These are phyloP conservation scores for Skeletonema menzelii DNA, from an alignment of 108 stramenopile genomes.

Conservation along the genomic window DNA sequence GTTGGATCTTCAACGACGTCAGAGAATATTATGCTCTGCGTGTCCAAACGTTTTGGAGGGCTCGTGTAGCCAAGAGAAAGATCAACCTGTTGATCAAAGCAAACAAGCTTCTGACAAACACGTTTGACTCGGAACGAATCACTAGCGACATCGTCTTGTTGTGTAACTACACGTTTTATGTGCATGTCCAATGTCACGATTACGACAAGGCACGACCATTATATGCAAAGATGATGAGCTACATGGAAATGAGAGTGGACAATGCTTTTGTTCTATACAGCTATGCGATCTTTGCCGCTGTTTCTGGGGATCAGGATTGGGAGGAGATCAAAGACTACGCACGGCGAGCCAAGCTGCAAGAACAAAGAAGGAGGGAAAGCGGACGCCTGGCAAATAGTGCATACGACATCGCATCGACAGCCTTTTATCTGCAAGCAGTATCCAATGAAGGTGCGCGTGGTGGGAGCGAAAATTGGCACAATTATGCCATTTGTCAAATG, in stretches of 20 bases:
- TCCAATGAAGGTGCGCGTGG: slow-evolving; percentile 9
- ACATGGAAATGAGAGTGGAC: slow-evolving; percentile 45
- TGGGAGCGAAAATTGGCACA: slow-evolving; percentile 40
- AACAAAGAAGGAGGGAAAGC: slow-evolving; percentile 11
- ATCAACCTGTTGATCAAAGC: slow-evolving; percentile 38
- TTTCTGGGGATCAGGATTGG: slow-evolving; percentile 49
- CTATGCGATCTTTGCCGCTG: slow-evolving; percentile 51
- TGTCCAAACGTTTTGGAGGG: slow-evolving; percentile 48
- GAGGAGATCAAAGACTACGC: slow-evolving; percentile 39
- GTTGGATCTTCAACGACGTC: slow-evolving; percentile 43
- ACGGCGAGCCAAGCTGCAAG: slow-evolving; percentile 18
- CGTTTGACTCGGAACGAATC: slow-evolving; percentile 31
- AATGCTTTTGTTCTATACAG: slow-evolving; percentile 51
- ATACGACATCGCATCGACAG: slow-evolving; percentile 38
- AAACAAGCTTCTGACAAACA: slow-evolving; percentile 35
- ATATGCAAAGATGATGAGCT: slow-evolving; percentile 30
- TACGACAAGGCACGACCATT: slow-evolving; percentile 44
- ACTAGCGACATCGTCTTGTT: slow-evolving; percentile 31
- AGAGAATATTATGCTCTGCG: slow-evolving; percentile 38
- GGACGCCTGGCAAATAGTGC: neutral
- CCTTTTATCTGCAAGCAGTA: slow-evolving; percentile 42
- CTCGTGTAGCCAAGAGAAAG: slow-evolving; percentile 33
- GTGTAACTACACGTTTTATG: slow-evolving; percentile 49
- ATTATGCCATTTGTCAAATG: slow-evolving; percentile 53
- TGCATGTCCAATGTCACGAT: slow-evolving; percentile 42